Base-by-base conservation (phyloP, 768 basidiomycete genomes). In the Terana coerulea region DNA sequence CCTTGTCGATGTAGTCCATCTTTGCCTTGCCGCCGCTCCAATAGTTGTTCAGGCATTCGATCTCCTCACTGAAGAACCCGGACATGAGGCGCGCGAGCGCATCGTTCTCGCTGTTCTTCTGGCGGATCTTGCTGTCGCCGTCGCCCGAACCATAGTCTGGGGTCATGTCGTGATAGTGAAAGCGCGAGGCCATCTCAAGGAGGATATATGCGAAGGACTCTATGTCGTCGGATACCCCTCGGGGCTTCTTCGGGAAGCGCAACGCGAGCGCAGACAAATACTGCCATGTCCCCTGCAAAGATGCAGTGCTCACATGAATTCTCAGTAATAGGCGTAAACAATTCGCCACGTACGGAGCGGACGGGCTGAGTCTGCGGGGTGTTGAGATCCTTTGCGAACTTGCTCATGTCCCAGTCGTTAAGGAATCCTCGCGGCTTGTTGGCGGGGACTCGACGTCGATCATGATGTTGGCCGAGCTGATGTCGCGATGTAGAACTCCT, bases 371-470 rank as follows among this genome's bases (percentile, higher is more conserved):
- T 33, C 15, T 33, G 31, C 47, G 19, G 26, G 28, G 11, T 29
- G n/a, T 14, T 24, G 30, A 9, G 19, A 15, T 5, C 40, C 30
- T 25, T 49, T 24, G 7, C 4, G 6, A 36, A 49, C 19, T 40
- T 49, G 48, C 35, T 24, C 14, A 49, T 14, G 19, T 49, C 48
- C 48, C 48, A 49, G 19, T 49, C 48, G n/a, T 30, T 49, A 8
- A 49, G 21, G 19, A 49, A 41, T 24, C 48, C 48, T n/a, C 25
- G 10, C 5, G n/a, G n/a, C n/a, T n/a, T n/a, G n/a, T n/a, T n/a
- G n/a, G n/a, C n/a, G n/a, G n/a, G n/a, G 22, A 12, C 26, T 28
- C 30, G 6, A 15, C 25, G 17, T 28, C 10, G 14, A 45, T 45
- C 46, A 47, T 47, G 46, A 47, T 47, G 31, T 47, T 47, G 6